Conservation (phyloP, 2,329 filamentous ascomycete genomes). For the Ambrosiella cleistominuta region DNA sequence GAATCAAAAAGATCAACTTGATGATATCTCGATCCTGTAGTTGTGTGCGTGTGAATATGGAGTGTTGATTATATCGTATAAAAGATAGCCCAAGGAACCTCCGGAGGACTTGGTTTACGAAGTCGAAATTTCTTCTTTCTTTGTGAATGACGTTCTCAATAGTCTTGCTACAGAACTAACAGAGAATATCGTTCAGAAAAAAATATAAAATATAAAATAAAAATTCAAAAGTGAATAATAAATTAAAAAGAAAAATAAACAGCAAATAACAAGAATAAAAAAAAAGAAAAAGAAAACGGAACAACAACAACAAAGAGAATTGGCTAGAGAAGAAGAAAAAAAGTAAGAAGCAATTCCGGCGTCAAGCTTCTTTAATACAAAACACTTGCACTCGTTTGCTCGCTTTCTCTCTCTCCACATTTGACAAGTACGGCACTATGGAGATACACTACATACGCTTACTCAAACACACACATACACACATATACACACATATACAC, state of each 20-base stretch:
- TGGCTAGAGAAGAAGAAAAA: conserved; percentile 4
- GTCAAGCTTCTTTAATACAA: not conserved
- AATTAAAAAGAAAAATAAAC: conserved; percentile 3
- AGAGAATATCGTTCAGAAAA: not conserved
- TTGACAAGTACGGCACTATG: too few species aligned
- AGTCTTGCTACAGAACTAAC: too few species aligned
- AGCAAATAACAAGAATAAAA: conserved; percentile 5
- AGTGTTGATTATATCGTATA: too few species aligned
- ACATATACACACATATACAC: too few species aligned
- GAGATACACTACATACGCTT: too few species aligned
- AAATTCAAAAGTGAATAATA: not conserved
- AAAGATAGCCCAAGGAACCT: conserved; percentile 1
- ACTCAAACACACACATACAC: too few species aligned
- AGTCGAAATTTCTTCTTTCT: too few species aligned
- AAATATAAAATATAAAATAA: not conserved
- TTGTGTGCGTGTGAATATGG: too few species aligned
- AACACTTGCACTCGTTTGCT: not conserved
- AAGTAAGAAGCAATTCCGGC: not conserved
- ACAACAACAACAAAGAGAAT: conserved; percentile 2
- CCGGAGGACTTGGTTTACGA: not conserved
- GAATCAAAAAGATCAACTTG: not conserved
- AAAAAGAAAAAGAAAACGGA: conserved; percentile 6
- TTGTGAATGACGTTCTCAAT: too few species aligned
- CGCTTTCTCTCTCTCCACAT: too few species aligned
- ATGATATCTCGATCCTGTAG: not conserved